These are phyloP conservation scores for Aristolochia contorta DNA, from an alignment of 164 flowering plant species.

Conservation along the genomic window DNA sequence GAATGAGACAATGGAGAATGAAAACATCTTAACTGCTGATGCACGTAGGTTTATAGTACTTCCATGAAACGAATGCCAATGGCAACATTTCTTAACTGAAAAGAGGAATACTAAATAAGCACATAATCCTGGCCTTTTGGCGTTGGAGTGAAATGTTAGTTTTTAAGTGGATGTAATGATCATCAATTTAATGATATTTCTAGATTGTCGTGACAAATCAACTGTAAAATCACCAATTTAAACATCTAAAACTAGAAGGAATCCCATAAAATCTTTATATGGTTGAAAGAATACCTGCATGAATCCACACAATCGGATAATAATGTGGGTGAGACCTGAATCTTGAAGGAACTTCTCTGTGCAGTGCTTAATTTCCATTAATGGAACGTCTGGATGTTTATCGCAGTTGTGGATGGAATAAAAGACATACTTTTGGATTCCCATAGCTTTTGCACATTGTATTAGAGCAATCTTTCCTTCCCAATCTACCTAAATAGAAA, in stretches of 20 bases:
- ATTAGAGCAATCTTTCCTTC: conserved; percentile 99
- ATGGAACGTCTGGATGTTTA: conserved; percentile 94
- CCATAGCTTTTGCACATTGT: conserved; percentile 99
- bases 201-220: too few species aligned
- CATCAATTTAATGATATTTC: too few species aligned
- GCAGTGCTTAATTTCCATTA: conserved; percentile 94
- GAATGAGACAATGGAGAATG: not conserved
- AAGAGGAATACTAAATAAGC: too few species aligned
- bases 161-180: too few species aligned
- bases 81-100: too few species aligned
- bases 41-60: not conserved
- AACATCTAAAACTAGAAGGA: too few species aligned
- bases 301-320: conserved; percentile 86
- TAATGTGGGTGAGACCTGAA: conserved; percentile 58
- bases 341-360: conserved; percentile 90
- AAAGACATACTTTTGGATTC: conserved; percentile 87
- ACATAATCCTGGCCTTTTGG: too few species aligned
- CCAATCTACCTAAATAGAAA: conserved; percentile 94
- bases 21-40: not conserved
- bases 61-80: too few species aligned
- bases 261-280: not conserved
- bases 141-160: too few species aligned
- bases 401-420: conserved; percentile 96
- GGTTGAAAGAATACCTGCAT: conserved; percentile 66
- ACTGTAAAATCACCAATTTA: too few species aligned